Conservation (phyloP, 2,329 filamentous ascomycete genomes). For the Calycina herbarum region DNA sequence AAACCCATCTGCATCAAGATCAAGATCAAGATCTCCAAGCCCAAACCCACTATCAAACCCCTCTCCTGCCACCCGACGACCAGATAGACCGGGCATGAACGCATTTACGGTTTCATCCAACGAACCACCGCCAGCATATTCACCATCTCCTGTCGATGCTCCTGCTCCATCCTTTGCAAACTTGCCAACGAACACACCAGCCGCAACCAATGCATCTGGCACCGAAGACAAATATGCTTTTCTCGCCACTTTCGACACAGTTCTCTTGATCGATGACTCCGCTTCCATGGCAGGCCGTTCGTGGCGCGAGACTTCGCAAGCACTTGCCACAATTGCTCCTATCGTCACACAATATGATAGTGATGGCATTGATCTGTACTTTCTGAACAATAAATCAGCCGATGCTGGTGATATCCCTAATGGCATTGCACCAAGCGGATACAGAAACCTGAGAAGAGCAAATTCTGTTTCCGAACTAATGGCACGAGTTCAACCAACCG, state of each 20-base stretch:
- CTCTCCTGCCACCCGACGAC: slow-evolving; percentile 31
- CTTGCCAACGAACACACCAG: slow-evolving; percentile 39
- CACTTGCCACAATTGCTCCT: slow-evolving; percentile 72
- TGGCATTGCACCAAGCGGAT: slow-evolving; percentile 51
- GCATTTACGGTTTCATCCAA: slow-evolving; percentile 35
- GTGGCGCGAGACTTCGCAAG: slow-evolving; percentile 74
- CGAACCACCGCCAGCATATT: slow-evolving; percentile 38
- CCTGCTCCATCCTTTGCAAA: slow-evolving; percentile 38
- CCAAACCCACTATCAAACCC: slow-evolving; percentile 26
- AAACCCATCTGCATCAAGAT: neutral
- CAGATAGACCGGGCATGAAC: slow-evolving; percentile 35
- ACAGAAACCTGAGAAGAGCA: slow-evolving; percentile 62
- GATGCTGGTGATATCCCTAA: slow-evolving; percentile 38
- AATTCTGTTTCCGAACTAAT: slow-evolving; percentile 69
- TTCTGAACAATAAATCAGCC: slow-evolving; percentile 68
- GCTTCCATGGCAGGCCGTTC: slow-evolving; percentile 75
- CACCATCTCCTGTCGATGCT: slow-evolving; percentile 24
- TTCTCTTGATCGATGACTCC: slow-evolving; percentile 92
- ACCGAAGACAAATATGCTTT: slow-evolving; percentile 73
- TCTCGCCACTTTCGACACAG: slow-evolving; percentile 76
- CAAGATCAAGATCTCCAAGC: slow-evolving; percentile 10
- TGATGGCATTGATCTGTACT: slow-evolving; percentile 89
- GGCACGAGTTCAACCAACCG: slow-evolving; percentile 59
- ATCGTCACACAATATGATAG: slow-evolving; percentile 78
- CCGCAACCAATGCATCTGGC: slow-evolving; percentile 35